Conservation (phyloP, 1,139 yeast species). For the Kodamaea ohmeri region DNA sequence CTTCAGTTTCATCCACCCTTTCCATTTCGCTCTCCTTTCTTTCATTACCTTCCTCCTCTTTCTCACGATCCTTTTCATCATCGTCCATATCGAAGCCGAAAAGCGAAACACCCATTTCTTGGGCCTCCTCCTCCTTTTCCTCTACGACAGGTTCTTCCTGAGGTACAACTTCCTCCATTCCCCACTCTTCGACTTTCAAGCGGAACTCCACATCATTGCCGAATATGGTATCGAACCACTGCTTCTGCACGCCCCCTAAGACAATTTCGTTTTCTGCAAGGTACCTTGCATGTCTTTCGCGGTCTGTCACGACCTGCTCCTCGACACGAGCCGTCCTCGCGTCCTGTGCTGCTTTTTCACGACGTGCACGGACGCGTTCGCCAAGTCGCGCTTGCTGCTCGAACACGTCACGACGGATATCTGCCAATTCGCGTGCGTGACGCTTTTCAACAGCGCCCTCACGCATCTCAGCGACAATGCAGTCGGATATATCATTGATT, state of each 20-base stretch:
- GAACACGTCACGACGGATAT: conserved; percentile 30
- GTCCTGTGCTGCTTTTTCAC: conserved; percentile 5
- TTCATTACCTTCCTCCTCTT: conserved; percentile 2
- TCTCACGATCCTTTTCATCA: conserved; percentile 1
- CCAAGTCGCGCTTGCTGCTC: conserved; percentile 28
- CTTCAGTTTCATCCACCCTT: background rate
- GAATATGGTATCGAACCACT: conserved; percentile 9
- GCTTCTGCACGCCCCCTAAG: conserved; percentile 11
- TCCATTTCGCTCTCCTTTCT: background rate
- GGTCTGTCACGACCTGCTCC: conserved; percentile 9
- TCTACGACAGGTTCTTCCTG: conserved; percentile 6
- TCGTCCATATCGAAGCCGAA: conserved; percentile 6
- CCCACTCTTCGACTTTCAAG: conserved; percentile 11
- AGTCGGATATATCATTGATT: conserved; percentile 35
- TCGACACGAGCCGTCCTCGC: conserved; percentile 2
- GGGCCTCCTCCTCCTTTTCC: conserved; percentile 6
- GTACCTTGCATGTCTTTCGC: conserved; percentile 10
- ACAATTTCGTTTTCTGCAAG: conserved; percentile 15
- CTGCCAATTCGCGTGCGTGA: conserved; percentile 27
- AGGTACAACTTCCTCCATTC: conserved; percentile 8
- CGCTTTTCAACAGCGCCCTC: conserved; percentile 22
- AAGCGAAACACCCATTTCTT: conserved; percentile 6
- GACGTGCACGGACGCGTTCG: conserved; percentile 14
- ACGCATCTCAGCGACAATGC: conserved; percentile 16
- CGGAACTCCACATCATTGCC: conserved; percentile 10